phyloP scores from a whole-genome alignment of 129 eudicot species.

The Erigeron canadensis region DNA sequence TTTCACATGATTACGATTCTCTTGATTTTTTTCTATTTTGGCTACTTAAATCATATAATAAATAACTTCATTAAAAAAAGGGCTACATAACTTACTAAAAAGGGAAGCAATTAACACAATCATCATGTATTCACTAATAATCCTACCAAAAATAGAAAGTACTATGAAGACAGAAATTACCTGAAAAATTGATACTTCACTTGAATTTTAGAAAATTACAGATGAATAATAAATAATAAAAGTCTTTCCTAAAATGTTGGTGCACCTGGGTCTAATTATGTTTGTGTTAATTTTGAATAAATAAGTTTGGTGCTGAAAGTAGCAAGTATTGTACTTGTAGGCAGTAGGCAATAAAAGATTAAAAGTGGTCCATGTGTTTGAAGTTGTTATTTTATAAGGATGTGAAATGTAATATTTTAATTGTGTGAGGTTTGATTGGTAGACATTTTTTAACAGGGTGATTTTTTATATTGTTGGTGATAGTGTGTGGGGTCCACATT shows the following conservation, averaged over 20 bases:
- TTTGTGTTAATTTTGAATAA: conserved; percentile 9
- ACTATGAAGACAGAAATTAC: conserved; percentile 21
- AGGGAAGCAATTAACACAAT: conserved; percentile 18
- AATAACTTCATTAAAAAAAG: conserved; percentile 11
- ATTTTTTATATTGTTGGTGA: conserved; percentile 27
- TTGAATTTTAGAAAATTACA: conserved; percentile 2
- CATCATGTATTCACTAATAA: conserved; percentile 1
- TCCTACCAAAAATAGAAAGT: conserved; percentile 21
- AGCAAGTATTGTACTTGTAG: conserved; percentile 37
- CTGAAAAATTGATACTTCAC: conserved; percentile 20
- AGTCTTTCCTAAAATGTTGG: conserved; percentile 6
- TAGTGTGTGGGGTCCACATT: conserved; percentile 43
- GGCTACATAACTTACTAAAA: not conserved
- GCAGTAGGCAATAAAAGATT: not conserved
- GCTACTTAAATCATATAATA: not conserved
- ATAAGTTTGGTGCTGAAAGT: conserved; percentile 8
- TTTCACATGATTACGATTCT: not conserved
- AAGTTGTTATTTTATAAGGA: conserved; percentile 10
- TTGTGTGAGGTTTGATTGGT: conserved; percentile 15
- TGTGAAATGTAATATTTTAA: not conserved
- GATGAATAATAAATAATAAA: not conserved
- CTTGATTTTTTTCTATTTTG: not conserved
- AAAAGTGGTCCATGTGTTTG: conserved; percentile 21
- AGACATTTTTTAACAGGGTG: not conserved
- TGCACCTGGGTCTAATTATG: not conserved